Evolutionary conservation across 805 yeast species (phyloP).

Genomic region (Jamesozyma lodderae): DNA sequence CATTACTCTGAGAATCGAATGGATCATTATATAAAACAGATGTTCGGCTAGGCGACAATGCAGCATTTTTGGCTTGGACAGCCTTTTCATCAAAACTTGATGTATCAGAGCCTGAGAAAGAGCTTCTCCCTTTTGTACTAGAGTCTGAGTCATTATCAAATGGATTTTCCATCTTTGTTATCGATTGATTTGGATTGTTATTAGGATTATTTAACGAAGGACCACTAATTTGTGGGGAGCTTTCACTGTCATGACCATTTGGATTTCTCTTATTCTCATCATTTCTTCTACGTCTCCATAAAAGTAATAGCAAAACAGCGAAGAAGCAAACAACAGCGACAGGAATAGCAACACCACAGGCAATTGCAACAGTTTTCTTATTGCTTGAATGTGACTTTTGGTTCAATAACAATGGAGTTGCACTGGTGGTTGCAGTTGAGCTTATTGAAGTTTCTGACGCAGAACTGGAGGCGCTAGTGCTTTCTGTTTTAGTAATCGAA

Average conservation of each 20-base stretch:
- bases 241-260: conserved; percentile 26
- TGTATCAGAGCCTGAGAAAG: conserved; percentile 43
- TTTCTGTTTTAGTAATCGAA: conserved; percentile 14
- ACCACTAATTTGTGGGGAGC: conserved; percentile 31
- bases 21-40: conserved; percentile 38
- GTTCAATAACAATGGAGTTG: conserved; percentile 14
- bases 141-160: conserved; percentile 24
- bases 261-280: conserved; percentile 25
- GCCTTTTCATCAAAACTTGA: conserved; percentile 29
- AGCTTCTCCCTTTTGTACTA: conserved; percentile 18
- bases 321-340: conserved; percentile 42
- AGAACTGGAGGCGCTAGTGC: conserved; percentile 28
- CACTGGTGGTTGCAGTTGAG: conserved; percentile 20
- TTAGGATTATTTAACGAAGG: conserved; percentile 34
- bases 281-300: conserved; percentile 39
- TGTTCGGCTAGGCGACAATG: no score
- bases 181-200: conserved; percentile 22
- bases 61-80: conserved; percentile 9
- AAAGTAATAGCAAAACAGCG: conserved; percentile 47
- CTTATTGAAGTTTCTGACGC: conserved; percentile 26
- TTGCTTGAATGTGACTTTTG: conserved; percentile 13
- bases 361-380: conserved; percentile 67
- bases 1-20: conserved; percentile 33
- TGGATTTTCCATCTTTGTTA: conserved; percentile 25
- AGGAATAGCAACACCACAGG: conserved; percentile 83